A percentile compares a stretch with the other conserved stretches of the same genome.
Evolutionary conservation across 805 yeast genomes (phyloP).

Genomic region (Kluyveromyces dobzhanskii): DNA sequence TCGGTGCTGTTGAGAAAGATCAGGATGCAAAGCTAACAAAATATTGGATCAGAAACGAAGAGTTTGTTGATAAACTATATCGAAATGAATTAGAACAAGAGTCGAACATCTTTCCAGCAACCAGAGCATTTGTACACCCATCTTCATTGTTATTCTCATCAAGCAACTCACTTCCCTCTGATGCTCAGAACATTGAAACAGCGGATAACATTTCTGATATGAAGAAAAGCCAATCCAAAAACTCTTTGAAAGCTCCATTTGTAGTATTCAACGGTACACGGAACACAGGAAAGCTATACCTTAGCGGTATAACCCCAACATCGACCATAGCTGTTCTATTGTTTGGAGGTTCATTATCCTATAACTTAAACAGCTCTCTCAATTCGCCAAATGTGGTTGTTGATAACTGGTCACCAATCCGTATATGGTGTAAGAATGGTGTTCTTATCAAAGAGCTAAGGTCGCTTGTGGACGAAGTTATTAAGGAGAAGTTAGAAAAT

Average conservation of each 20-base stretch:
- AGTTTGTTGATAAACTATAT: constrained; percentile 31
- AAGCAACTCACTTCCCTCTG: constrained; percentile 24
- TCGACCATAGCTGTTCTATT: constrained; percentile 62
- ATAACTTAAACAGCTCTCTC: constrained; percentile 41
- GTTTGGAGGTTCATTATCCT: constrained; percentile 68
- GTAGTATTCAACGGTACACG: constrained; percentile 53
- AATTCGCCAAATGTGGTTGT: constrained; percentile 77
- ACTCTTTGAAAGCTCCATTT: constrained; percentile 43
- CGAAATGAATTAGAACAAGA: constrained; percentile 11
- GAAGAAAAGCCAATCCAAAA: constrained; percentile 21
- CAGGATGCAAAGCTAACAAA: constrained; percentile 69
- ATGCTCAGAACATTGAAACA: constrained; percentile 13
- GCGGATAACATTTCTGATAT: constrained; percentile 12
- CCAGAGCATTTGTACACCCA: constrained; percentile 80
- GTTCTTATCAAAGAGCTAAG: constrained; percentile 71
- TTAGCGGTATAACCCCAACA: constrained; percentile 76
- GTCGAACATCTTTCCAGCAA: constrained; percentile 39
- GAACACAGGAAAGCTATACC: constrained; percentile 57
- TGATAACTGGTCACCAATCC: constrained; percentile 82
- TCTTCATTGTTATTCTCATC: constrained; percentile 63
- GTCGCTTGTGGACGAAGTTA: constrained; percentile 53
- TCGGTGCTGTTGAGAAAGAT: constrained; percentile 81
- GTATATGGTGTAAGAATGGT: constrained; percentile 93
- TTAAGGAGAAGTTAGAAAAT: constrained; percentile 50
- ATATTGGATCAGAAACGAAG: constrained; percentile 64